Conservation (phyloP, 805 yeast species). For the Isabelozyma gotoi region DNA sequence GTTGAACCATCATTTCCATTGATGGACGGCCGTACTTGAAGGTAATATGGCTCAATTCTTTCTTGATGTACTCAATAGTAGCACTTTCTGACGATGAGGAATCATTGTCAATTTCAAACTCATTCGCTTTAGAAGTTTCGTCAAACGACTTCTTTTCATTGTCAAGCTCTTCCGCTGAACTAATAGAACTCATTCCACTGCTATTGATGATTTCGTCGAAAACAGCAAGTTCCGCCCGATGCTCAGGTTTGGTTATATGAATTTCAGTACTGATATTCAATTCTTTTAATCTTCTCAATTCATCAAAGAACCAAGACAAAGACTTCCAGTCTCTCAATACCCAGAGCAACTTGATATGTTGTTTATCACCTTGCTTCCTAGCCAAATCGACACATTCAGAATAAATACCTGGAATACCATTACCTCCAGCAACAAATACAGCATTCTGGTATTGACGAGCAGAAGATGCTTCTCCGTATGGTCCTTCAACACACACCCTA, state of each 20-base stretch:
- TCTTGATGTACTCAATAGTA: neutral
- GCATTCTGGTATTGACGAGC: slow-evolving; percentile 9
- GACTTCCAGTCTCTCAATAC: slow-evolving; percentile 38
- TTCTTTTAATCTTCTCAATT: slow-evolving; percentile 29
- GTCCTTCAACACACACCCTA: slow-evolving; percentile 38
- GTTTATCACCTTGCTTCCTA: slow-evolving; percentile 8
- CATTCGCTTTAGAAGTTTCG: neutral
- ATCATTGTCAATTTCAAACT: neutral
- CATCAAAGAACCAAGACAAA: slow-evolving; percentile 39
- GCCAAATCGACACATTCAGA: slow-evolving; percentile 29
- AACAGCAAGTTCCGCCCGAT: neutral
- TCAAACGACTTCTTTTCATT: neutral
- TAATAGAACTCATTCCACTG: neutral
- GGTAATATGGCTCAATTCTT: neutral
- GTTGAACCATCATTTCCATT: slow-evolving; percentile 25
- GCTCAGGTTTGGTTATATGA: slow-evolving; percentile 39
- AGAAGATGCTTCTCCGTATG: slow-evolving; percentile 33
- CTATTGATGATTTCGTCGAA: neutral
- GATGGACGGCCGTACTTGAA: slow-evolving; percentile 45
- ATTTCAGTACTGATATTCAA: slow-evolving; percentile 37
- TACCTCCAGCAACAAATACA: slow-evolving; percentile 37
- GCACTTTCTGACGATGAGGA: neutral
- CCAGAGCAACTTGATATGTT: slow-evolving; percentile 33
- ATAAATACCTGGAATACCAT: slow-evolving; percentile 41
- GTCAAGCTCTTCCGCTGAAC: neutral